Evolutionary conservation across 306 rosid species (phyloP).

Genomic region (Hippophae tibetana): DNA sequence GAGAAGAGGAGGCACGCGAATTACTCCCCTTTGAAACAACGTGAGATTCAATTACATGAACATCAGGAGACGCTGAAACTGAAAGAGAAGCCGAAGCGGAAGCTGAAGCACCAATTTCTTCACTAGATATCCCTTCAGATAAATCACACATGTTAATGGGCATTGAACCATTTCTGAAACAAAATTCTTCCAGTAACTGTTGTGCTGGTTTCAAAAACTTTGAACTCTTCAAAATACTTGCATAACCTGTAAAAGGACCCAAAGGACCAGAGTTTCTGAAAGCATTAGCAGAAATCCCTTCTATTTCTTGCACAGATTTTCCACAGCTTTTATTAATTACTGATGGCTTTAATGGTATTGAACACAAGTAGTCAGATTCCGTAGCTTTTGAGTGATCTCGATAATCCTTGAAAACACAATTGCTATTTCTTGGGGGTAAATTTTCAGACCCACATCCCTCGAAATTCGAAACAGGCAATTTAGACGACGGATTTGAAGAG

Average conservation of each 20-base stretch:
- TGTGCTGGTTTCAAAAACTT: constrained; percentile 72
- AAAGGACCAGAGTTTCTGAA: constrained; percentile 68
- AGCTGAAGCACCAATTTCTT: constrained; percentile 27
- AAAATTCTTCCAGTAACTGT: constrained; percentile 56
- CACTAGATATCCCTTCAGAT: constrained; percentile 37
- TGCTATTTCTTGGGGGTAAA: constrained; percentile 9
- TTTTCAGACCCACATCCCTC: constrained; percentile 30
- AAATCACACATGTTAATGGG: constrained; percentile 15
- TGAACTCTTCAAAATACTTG: constrained; percentile 72
- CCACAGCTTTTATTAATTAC: constrained; percentile 37
- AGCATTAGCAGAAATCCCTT: constrained; percentile 29
- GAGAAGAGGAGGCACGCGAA: constrained; percentile 45
- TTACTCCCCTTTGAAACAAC: constrained; percentile 19
- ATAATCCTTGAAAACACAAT: neutral
- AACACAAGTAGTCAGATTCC: constrained; percentile 16
- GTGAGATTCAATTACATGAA: constrained; percentile 28
- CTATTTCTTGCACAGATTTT: constrained; percentile 44
- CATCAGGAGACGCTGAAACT: constrained; percentile 1
- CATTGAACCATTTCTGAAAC: constrained; percentile 20
- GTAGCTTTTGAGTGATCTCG: constrained; percentile 17
- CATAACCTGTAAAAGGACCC: constrained; percentile 94
- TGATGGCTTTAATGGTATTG: constrained; percentile 31
- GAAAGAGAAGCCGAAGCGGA: constrained; percentile 21
- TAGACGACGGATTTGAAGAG: constrained; percentile 51
- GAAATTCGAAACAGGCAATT: constrained; percentile 28